Evolutionary conservation across 352 stramenopile genomes (phyloP).

Genomic region (Pythium rhizo-oryzae): DNA sequence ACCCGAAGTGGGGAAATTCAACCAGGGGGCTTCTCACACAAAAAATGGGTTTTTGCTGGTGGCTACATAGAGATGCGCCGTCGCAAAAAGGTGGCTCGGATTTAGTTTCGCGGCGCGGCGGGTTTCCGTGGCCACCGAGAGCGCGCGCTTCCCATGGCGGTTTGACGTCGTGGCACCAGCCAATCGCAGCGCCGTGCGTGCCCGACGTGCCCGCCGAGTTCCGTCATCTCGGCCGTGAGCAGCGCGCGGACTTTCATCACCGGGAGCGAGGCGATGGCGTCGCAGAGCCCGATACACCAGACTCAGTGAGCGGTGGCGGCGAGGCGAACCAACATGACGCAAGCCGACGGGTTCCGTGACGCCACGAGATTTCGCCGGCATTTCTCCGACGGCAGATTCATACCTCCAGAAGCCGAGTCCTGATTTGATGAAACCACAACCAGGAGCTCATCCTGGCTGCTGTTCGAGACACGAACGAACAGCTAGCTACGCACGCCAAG

Average conservation of each 20-base stretch:
- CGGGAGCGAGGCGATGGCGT: background rate
- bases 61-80: constrained; percentile 28
- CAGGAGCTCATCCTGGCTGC: no score
- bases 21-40: background rate
- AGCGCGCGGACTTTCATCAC: background rate
- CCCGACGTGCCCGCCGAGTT: background rate
- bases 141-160: background rate
- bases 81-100: background rate
- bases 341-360: background rate
- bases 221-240: background rate
- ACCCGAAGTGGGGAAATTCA: background rate
- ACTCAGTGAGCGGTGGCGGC: no score
- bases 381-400: background rate
- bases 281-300: background rate
- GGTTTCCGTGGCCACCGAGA: no score
- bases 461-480: background rate
- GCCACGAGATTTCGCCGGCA: no score
- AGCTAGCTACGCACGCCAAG: no score
- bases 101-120: no score
- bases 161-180: background rate
- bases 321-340: no score
- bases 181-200: background rate
- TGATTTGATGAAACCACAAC: no score
- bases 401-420: no score
- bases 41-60: background rate